phyloP scores from a whole-genome alignment of 345 rosid genomes.

The Kernera saxatilis region DNA sequence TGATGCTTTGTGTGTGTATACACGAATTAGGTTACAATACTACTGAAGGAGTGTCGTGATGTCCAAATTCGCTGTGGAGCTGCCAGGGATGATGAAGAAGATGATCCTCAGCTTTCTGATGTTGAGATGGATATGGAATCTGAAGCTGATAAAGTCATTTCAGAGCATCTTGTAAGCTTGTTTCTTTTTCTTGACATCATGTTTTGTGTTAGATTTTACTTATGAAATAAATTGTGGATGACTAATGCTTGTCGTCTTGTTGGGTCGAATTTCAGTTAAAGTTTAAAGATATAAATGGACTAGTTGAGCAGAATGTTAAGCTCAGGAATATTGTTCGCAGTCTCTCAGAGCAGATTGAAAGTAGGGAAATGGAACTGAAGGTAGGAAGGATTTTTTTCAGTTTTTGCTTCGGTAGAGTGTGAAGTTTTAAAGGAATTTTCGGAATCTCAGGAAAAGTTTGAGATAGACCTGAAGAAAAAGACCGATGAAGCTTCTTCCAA shows the following conservation, averaged over 20 bases:
- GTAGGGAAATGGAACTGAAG: slow-evolving; percentile 73
- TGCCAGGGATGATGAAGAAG: slow-evolving; percentile 41
- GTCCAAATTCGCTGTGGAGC: slow-evolving; percentile 88
- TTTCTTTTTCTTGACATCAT: background rate
- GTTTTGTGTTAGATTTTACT: slow-evolving; percentile 12
- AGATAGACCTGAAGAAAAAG: slow-evolving; percentile 60
- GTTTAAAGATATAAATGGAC: slow-evolving; percentile 87
- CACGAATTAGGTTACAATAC: slow-evolving; percentile 67
- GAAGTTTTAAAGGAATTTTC: background rate
- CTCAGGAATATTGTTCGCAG: slow-evolving; percentile 82
- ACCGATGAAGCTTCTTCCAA: slow-evolving; percentile 77
- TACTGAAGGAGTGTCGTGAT: slow-evolving; percentile 92
- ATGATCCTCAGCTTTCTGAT: slow-evolving; percentile 30
- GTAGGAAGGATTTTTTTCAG: slow-evolving; percentile 30
- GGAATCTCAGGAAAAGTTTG: slow-evolving; percentile 57
- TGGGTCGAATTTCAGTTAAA: slow-evolving; percentile 55
- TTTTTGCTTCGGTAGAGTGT: slow-evolving; percentile 6
- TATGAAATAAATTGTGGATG: background rate
- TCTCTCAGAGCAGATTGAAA: slow-evolving; percentile 73
- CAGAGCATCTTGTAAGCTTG: slow-evolving; percentile 65
- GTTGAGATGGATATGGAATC: slow-evolving; percentile 47
- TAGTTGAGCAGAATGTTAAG: slow-evolving; percentile 93
- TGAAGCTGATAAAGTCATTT: slow-evolving; percentile 64
- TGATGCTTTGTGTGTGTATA: slow-evolving; percentile 15
- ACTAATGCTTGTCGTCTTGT: slow-evolving; percentile 13